Conservation (phyloP, 805 yeast species). For the Kodamaea kaohsiungensis region DNA sequence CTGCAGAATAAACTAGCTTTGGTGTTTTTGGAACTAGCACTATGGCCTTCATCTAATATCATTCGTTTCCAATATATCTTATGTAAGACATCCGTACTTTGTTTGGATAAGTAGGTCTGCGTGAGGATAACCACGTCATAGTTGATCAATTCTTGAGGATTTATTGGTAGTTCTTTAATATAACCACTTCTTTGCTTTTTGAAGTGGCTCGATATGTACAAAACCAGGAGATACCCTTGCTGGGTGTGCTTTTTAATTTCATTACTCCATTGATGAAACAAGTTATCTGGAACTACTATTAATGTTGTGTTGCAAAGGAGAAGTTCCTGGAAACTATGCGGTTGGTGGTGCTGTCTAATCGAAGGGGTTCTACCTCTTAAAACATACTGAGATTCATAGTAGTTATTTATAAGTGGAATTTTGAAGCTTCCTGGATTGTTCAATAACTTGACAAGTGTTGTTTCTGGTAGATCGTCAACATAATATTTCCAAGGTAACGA, state of each 20-base stretch:
- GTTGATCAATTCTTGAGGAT: slow-evolving; percentile 35
- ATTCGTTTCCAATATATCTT: slow-evolving; percentile 64
- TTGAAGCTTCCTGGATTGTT: slow-evolving; percentile 49
- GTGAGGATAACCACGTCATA: slow-evolving; percentile 58
- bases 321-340: slow-evolving; percentile 14
- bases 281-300: slow-evolving; percentile 64
- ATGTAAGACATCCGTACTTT: slow-evolving; percentile 35
- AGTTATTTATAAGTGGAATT: slow-evolving; percentile 22
- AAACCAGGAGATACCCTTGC: slow-evolving; percentile 32
- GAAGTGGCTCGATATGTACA: slow-evolving; percentile 32
- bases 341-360: slow-evolving; percentile 23
- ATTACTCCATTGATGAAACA: slow-evolving; percentile 63
- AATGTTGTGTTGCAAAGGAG: slow-evolving; percentile 55
- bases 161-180: slow-evolving; percentile 19
- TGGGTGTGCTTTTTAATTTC: slow-evolving; percentile 60
- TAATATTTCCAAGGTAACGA: slow-evolving; percentile 63
- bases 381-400: slow-evolving; percentile 21
- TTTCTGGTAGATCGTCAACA: slow-evolving; percentile 42
- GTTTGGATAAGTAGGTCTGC: slow-evolving; percentile 45
- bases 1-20: slow-evolving; percentile 51
- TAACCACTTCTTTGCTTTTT: slow-evolving; percentile 22
- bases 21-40: slow-evolving; percentile 54
- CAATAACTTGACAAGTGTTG: slow-evolving; percentile 37
- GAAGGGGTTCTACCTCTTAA: slow-evolving; percentile 20
- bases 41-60: slow-evolving; percentile 77